Percentiles rank a stretch among this genome's conserved stretches.
These are phyloP conservation scores for Sugiyamaella neomexicana DNA, from an alignment of 1,139 yeast species.

Conservation along the genomic window DNA sequence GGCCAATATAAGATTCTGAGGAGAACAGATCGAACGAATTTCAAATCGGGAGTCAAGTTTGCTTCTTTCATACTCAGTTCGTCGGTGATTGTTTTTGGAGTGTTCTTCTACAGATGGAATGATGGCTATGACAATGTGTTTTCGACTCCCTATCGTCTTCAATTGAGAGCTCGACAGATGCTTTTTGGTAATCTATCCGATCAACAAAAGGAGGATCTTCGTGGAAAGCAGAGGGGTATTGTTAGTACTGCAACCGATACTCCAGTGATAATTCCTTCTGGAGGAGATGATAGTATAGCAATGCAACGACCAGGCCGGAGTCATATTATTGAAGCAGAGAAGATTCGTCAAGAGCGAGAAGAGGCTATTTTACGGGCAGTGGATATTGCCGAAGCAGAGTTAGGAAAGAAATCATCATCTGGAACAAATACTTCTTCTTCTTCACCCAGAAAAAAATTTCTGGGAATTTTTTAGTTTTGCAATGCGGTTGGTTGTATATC, in stretches of 20 bases:
- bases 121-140: slow-evolving; percentile 79
- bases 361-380: slow-evolving; percentile 62
- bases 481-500: neutral
- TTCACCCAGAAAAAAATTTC: slow-evolving; percentile 12
- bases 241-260: slow-evolving; percentile 22
- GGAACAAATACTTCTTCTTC: neutral
- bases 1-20: slow-evolving; percentile 77
- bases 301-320: slow-evolving; percentile 69
- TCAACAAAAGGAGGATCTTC: slow-evolving; percentile 64
- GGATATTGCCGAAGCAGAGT: slow-evolving; percentile 45
- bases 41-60: slow-evolving; percentile 48
- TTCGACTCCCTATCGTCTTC: slow-evolving; percentile 62
- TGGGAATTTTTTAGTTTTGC: slow-evolving; percentile 18
- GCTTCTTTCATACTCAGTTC: slow-evolving; percentile 32
- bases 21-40: slow-evolving; percentile 54
- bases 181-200: slow-evolving; percentile 54
- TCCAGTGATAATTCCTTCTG: slow-evolving; percentile 20
- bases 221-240: slow-evolving; percentile 43
- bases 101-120: slow-evolving; percentile 80
- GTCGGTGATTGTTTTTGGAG: slow-evolving; percentile 46
- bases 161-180: slow-evolving; percentile 56
- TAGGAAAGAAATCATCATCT: slow-evolving; percentile 18
- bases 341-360: slow-evolving; percentile 67
- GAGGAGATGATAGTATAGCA: slow-evolving; percentile 44
- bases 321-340: slow-evolving; percentile 74